Evolutionary conservation across 345 rosid genomes (phyloP), one percentile per base, ranked within the genome.

Genomic region (Eucalyptus pauciflora): DNA sequence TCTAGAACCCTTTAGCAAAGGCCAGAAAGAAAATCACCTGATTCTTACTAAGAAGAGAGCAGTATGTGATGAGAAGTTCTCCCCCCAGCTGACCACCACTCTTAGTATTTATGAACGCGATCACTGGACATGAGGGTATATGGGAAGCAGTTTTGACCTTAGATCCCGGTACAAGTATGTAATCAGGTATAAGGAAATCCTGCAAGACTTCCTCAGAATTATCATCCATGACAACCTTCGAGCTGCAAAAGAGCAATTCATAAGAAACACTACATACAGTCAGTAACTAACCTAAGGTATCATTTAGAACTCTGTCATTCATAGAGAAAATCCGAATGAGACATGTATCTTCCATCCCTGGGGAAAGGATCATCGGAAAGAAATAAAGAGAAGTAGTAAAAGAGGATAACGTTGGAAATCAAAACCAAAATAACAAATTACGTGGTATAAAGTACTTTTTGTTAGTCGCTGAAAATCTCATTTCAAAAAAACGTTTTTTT

Each of bases 61-160:
- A 94, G 51, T 92, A 96, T 11, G 95, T 93, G 33, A 81, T n/a
- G 62, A 96, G 95, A 90, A 96, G 96, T 67, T 93, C 91, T 15
- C 93, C 93, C 14, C 96, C 96, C n/a, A 95, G 92, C 92, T 96
- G 96, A n/a, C 98, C 96, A 2, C 96, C 98, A 50, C 98, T 96
- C 91, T 89, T 96, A 46, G 96, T 90, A 91, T 96, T 96, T 87
- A 96, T 94, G 86, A 96, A 96, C 80, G 91, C 96, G 25, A 96
- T 87, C 88, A 95, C 95, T 12, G 98, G 98, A 90, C 96, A 94
- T 33, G 89, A 27, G 25, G 91, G 91, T 49, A 41, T 69, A 52
- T 85, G 85, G 43, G 89, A 56, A 87, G n/a, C 37, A 4, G 15
- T 85, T 10, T 15, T 13, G 48, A 51, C 85, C 76, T 87, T 43